A percentile compares a stretch with the other conserved stretches of the same genome.
Evolutionary conservation across 2,329 filamentous ascomycete species (phyloP).

Genomic region (Nemania diffusa): DNA sequence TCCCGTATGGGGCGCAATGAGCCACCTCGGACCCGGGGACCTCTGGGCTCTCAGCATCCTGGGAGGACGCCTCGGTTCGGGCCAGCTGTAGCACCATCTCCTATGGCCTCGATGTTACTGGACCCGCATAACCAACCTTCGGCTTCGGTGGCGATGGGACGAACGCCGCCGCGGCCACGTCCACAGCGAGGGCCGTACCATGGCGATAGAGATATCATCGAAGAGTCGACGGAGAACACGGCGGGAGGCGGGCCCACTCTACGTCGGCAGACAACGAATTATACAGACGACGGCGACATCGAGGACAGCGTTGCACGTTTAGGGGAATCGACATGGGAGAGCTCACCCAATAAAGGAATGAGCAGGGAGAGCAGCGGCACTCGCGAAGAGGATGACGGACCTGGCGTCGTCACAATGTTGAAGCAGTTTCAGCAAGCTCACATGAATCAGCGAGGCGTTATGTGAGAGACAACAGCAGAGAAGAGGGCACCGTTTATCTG

Average conservation of each 20-base stretch:
- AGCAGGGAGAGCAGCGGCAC: constrained; percentile 63
- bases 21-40: constrained; percentile 55
- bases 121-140: constrained; percentile 80
- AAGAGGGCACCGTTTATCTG: neutral
- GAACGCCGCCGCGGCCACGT: constrained; percentile 60
- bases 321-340: constrained; percentile 70
- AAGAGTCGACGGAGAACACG: constrained; percentile 63
- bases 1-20: constrained; percentile 62
- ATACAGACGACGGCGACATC: constrained; percentile 69
- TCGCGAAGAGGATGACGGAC: constrained; percentile 59
- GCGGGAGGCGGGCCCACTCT: constrained; percentile 53
- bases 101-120: constrained; percentile 77
- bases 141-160: constrained; percentile 56
- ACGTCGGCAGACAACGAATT: constrained; percentile 53
- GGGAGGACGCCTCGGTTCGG: constrained; percentile 58
- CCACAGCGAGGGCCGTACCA: constrained; percentile 58
- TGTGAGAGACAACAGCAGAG: constrained; percentile 19
- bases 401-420: constrained; percentile 67
- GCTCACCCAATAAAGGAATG: constrained; percentile 61
- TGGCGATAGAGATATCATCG: constrained; percentile 63
- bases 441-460: constrained; percentile 59
- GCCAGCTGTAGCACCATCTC: constrained; percentile 63
- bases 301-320: constrained; percentile 63
- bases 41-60: constrained; percentile 49
- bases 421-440: constrained; percentile 69